These are phyloP conservation scores for Tulasnella sp. DNA, from an alignment of 768 basidiomycete species.

Conservation along the genomic window DNA sequence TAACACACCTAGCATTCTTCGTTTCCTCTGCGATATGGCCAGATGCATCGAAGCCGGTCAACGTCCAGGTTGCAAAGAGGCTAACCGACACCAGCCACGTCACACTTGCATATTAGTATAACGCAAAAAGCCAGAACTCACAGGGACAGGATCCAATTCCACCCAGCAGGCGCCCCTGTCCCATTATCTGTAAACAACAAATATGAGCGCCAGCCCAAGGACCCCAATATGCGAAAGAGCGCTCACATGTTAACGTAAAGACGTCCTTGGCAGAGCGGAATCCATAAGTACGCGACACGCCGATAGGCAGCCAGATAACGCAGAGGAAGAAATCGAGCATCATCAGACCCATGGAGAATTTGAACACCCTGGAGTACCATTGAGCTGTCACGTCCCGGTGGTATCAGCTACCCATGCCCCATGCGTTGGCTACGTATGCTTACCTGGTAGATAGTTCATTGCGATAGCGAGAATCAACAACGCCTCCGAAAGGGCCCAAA, in stretches of 20 bases:
- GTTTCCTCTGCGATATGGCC: conserved; percentile 86
- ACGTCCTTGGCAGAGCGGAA: conserved; percentile 75
- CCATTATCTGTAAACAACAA: conserved; percentile 56
- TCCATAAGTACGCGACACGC: conserved; percentile 78
- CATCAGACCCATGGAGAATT: conserved; percentile 57
- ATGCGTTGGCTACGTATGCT: conserved; percentile 21
- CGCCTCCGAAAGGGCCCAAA: conserved; percentile 71
- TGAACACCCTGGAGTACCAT: conserved; percentile 63
- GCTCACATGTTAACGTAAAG: conserved; percentile 65
- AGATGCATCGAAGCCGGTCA: conserved; percentile 85
- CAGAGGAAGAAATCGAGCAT: conserved; percentile 82
- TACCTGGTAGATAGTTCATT: conserved; percentile 77
- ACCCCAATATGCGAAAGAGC: neutral
- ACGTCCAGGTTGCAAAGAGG: conserved; percentile 73
- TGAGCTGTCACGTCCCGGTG: conserved; percentile 21
- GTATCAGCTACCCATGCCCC: neutral
- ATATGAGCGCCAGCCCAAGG: neutral
- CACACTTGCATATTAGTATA: neutral
- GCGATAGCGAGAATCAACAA: conserved; percentile 58
- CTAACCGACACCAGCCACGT: conserved; percentile 29
- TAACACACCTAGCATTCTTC: conserved; percentile 61
- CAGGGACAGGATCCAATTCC: conserved; percentile 91
- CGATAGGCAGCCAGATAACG: conserved; percentile 85
- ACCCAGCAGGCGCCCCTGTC: conserved; percentile 70
- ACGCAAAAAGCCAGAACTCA: conserved; percentile 27